A percentile compares a stretch with the other conserved stretches of the same genome.
These are phyloP conservation scores for Erodium moschatum DNA, from an alignment of 441 rosid genomes.

Conservation along the genomic window DNA sequence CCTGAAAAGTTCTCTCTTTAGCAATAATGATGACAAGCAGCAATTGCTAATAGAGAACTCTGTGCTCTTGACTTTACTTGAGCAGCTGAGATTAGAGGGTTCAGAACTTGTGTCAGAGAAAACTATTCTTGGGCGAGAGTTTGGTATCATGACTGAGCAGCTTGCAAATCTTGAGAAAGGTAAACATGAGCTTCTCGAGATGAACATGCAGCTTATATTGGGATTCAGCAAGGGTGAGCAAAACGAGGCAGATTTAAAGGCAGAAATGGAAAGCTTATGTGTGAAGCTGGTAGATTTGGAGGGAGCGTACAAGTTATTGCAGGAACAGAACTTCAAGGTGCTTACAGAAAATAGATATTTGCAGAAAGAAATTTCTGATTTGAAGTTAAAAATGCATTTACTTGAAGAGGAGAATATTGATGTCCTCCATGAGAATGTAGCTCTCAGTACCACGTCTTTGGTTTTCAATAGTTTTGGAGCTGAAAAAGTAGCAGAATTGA, in stretches of 20 bases:
- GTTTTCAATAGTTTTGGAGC: constrained; percentile 48
- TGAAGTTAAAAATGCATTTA: constrained; percentile 37
- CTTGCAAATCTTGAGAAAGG: constrained; percentile 35
- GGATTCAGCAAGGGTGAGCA: constrained; percentile 41
- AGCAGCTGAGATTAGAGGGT: constrained; percentile 34
- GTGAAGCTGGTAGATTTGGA: constrained; percentile 38
- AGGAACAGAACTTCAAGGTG: constrained; percentile 39
- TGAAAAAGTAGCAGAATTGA: constrained; percentile 52
- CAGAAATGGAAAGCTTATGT: constrained; percentile 32
- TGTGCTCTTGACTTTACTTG: constrained; percentile 41
- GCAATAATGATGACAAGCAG: constrained; percentile 42
- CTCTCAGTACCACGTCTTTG: constrained; percentile 36
- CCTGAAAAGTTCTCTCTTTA: constrained; percentile 37
- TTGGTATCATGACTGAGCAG: constrained; percentile 26
- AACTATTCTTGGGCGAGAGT: constrained; percentile 31
- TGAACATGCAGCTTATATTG: constrained; percentile 43
- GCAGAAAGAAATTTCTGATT: constrained; percentile 35
- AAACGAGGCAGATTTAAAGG: constrained; percentile 35
- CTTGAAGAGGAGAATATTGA: constrained; percentile 54
- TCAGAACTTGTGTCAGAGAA: constrained; percentile 35
- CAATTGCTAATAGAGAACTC: constrained; percentile 51
- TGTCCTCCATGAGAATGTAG: constrained; percentile 43
- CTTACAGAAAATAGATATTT: constrained; percentile 40
- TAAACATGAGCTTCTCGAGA: constrained; percentile 41
- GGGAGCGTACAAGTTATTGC: constrained; percentile 34